A percentile compares a stretch with the other conserved stretches of the same genome.
These are phyloP conservation scores for Aspergillus ustus DNA, from an alignment of 2,329 filamentous ascomycete genomes.

Conservation along the genomic window DNA sequence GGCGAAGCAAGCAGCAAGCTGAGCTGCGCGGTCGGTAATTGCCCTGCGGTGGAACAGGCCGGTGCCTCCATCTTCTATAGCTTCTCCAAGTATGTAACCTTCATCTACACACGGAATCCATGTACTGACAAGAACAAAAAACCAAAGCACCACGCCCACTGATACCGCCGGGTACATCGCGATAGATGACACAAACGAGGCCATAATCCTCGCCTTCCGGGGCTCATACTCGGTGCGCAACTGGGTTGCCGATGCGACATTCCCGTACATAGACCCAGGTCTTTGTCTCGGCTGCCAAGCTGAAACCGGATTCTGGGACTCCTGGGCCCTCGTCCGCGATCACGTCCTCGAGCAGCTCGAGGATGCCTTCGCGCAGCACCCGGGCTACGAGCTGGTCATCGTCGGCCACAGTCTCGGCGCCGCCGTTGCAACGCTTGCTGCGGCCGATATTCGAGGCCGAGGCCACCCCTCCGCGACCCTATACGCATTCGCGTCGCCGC, in stretches of 20 bases:
- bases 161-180: slow-evolving; percentile 57
- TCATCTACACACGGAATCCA: too few species aligned
- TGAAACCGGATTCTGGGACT: slow-evolving; percentile 52
- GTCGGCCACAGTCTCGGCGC: slow-evolving; percentile 72
- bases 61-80: slow-evolving; percentile 44
- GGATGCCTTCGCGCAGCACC: slow-evolving; percentile 18
- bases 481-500: slow-evolving; percentile 71
- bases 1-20: slow-evolving; percentile 44
- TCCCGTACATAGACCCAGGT: slow-evolving; percentile 35
- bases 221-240: slow-evolving; percentile 43
- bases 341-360: slow-evolving; percentile 44
- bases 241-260: slow-evolving; percentile 30
- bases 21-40: slow-evolving; percentile 50
- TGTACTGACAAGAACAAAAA: too few species aligned
- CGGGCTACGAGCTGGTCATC: slow-evolving; percentile 47
- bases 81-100: slow-evolving; percentile 49
- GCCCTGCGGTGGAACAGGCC: slow-evolving; percentile 47
- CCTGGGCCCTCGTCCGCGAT: slow-evolving; percentile 45
- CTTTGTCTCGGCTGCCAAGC: slow-evolving; percentile 51
- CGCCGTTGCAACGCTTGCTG: slow-evolving; percentile 65
- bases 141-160: slow-evolving; percentile 26
- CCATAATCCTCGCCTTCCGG: slow-evolving; percentile 44
- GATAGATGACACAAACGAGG: slow-evolving; percentile 50
- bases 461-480: slow-evolving; percentile 56
- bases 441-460: slow-evolving; percentile 57